A percentile compares a stretch with the other conserved stretches of the same genome.
These are phyloP conservation scores for Gentiana straminea DNA, from an alignment of 257 asterid species.

Conservation along the genomic window DNA sequence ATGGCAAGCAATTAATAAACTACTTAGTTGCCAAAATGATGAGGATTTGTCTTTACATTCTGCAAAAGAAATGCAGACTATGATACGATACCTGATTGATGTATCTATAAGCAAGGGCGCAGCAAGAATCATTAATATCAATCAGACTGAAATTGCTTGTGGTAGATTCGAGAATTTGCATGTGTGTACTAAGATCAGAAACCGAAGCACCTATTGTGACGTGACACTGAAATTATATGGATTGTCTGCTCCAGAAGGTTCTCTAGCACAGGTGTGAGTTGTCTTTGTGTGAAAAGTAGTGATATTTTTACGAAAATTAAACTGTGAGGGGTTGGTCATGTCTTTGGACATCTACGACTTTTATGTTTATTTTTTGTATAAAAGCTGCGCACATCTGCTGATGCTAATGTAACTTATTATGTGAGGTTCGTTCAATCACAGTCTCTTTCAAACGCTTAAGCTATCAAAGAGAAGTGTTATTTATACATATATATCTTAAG, in stretches of 20 bases:
- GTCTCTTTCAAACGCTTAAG: too few species aligned
- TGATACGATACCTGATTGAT: constrained; percentile 64
- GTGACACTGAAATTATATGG: constrained; percentile 84
- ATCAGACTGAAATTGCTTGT: constrained; percentile 72
- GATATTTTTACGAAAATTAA: too few species aligned
- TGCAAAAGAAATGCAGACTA: constrained; percentile 68
- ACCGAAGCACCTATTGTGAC: constrained; percentile 74
- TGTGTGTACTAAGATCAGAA: constrained; percentile 70
- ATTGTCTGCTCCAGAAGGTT: constrained; percentile 93
- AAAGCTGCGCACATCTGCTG: too few species aligned
- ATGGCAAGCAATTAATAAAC: constrained; percentile 93
- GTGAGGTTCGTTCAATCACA: too few species aligned
- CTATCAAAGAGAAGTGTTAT: too few species aligned
- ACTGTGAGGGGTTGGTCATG: too few species aligned
- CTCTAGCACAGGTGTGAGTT: constrained; percentile 86
- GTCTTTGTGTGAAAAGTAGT: constrained; percentile 1
- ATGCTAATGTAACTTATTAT: too few species aligned
- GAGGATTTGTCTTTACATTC: constrained; percentile 56
- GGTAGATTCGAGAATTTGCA: constrained; percentile 93
- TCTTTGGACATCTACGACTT: too few species aligned
- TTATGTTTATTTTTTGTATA: too few species aligned
- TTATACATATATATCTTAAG: too few species aligned
- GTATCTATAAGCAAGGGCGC: constrained; percentile 87
- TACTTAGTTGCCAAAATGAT: constrained; percentile 86
- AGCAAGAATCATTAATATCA: constrained; percentile 67